phyloP scores from a whole-genome alignment of 2,329 filamentous ascomycete genomes.

The Fusarium equiseti region DNA sequence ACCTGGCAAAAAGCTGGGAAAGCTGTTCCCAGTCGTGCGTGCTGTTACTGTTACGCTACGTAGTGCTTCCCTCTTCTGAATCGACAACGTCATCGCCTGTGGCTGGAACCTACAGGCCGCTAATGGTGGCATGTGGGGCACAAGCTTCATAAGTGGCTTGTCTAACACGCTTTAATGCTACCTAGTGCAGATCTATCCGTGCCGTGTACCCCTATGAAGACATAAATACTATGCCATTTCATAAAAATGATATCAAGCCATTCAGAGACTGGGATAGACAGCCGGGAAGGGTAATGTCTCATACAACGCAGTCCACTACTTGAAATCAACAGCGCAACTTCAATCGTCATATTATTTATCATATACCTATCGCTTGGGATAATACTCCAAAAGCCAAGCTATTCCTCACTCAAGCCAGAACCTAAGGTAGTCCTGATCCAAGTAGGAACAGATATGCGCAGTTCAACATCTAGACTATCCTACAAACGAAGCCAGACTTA shows the following conservation, averaged over 20 bases:
- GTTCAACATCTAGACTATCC: slow-evolving; percentile 11
- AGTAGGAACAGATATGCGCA: slow-evolving; percentile 5
- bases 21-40: slow-evolving; percentile 40
- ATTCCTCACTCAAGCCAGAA: slow-evolving; percentile 13
- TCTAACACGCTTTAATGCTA: not conserved
- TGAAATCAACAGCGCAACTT: not conserved
- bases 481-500: slow-evolving; percentile 8
- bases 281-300: not conserved
- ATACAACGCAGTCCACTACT: not conserved
- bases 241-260: slow-evolving; percentile 9
- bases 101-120: slow-evolving; percentile 43
- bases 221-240: slow-evolving; percentile 16
- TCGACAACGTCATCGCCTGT: slow-evolving; percentile 55
- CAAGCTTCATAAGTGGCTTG: slow-evolving; percentile 30
- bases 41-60: slow-evolving; percentile 24
- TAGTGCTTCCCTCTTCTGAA: slow-evolving; percentile 40
- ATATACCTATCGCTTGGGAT: not conserved
- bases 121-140: slow-evolving; percentile 26
- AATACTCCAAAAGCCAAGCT: slow-evolving; percentile 1
- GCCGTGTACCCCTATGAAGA: slow-evolving; percentile 12
- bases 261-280: not conserved
- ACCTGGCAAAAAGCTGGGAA: slow-evolving; percentile 40
- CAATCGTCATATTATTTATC: slow-evolving; percentile 5
- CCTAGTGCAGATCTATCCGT: slow-evolving; percentile 15
- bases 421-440: slow-evolving; percentile 7